A percentile compares a stretch with the other conserved stretches of the same genome.
phyloP scores from a whole-genome alignment of 2,329 filamentous ascomycete species.

The Talaromyces sp. region DNA sequence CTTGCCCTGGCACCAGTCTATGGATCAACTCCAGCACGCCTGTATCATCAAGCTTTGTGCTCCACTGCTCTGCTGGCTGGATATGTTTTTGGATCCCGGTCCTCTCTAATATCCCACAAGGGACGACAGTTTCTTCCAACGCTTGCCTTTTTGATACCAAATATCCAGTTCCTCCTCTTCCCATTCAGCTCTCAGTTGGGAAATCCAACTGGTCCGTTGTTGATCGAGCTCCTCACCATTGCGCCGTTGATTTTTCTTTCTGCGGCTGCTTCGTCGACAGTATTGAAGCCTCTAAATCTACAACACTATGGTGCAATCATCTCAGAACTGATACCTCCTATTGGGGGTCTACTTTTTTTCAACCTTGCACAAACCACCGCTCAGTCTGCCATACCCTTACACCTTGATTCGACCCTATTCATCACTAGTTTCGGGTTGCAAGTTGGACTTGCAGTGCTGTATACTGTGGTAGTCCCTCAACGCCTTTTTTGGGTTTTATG shows the following conservation, averaged over 20 bases:
- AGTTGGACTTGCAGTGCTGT: constrained; percentile 60
- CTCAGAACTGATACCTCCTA: constrained; percentile 63
- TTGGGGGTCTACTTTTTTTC: constrained; percentile 64
- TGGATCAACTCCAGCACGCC: constrained; percentile 71
- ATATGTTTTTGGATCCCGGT: constrained; percentile 62
- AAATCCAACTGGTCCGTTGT: constrained; percentile 65
- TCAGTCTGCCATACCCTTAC: constrained; percentile 37
- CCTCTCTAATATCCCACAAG: constrained; percentile 45
- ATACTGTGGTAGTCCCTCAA: constrained; percentile 64
- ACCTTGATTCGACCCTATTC: constrained; percentile 59
- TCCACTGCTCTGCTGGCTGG: constrained; percentile 65
- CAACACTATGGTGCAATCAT: constrained; percentile 50
- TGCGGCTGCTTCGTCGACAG: constrained; percentile 58
- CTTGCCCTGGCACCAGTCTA: constrained; percentile 81
- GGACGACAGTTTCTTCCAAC: constrained; percentile 59
- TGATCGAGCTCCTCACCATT: constrained; percentile 70
- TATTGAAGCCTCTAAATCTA: constrained; percentile 60
- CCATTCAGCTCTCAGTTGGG: constrained; percentile 62
- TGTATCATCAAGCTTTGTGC: constrained; percentile 66
- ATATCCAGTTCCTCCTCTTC: constrained; percentile 68
- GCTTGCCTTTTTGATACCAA: constrained; percentile 70
- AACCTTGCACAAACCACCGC: constrained; percentile 43
- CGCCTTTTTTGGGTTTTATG: constrained; percentile 55
- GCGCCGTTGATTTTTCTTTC: constrained; percentile 65
- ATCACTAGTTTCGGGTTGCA: constrained; percentile 71